phyloP scores from a whole-genome alignment of 257 asterid species.

The Solanum ahanhuiri region DNA sequence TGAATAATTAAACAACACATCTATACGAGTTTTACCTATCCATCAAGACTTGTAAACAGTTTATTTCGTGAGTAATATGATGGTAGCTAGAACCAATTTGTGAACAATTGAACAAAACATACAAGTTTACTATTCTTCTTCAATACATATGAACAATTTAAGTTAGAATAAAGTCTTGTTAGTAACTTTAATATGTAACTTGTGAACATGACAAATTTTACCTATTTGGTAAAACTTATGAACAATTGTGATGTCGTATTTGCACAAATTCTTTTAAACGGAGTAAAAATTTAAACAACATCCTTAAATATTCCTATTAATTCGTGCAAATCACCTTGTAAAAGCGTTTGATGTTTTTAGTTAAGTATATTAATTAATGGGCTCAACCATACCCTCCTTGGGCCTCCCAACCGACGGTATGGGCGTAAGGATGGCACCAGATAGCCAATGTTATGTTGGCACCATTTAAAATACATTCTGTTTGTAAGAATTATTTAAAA shows the following conservation, averaged over 20 bases:
- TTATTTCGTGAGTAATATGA: neutral
- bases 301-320: neutral
- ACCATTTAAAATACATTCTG: no score
- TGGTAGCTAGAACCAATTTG: neutral
- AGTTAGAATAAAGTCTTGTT: neutral
- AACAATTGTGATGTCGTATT: neutral
- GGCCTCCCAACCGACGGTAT: no score
- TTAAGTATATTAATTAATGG: no score
- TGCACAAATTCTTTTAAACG: neutral
- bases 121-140: neutral
- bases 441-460: no score
- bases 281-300: neutral
- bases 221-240: no score
- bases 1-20: neutral
- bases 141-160: neutral
- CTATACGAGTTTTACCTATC: neutral
- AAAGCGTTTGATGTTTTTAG: neutral
- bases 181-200: neutral
- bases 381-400: no score
- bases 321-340: neutral
- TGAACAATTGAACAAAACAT: neutral
- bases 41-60: neutral
- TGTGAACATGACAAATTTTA: neutral
- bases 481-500: no score
- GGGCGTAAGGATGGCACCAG: no score